Evolutionary conservation across 768 basidiomycete genomes (phyloP).

Genomic region (Hirschioporus abietinus): DNA sequence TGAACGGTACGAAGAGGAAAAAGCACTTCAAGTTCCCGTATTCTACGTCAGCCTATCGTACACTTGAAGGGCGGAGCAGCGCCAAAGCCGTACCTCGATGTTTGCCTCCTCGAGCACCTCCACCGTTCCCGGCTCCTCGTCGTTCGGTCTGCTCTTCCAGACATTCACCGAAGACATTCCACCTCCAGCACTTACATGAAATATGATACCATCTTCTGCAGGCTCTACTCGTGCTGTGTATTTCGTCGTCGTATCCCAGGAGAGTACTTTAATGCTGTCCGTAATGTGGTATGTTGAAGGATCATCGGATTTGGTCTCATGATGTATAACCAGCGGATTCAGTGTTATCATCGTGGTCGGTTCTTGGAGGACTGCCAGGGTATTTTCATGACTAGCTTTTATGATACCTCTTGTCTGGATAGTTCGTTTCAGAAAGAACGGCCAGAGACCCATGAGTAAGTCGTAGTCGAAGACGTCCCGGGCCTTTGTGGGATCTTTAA

Average conservation of each 20-base stretch:
- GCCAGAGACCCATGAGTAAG: constrained; percentile 17
- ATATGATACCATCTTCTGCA: constrained; percentile 7
- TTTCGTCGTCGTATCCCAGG: constrained; percentile 1
- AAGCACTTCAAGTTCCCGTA: constrained; percentile 20
- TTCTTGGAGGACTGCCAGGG: constrained; percentile 5
- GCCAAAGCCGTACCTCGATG: constrained; percentile 23
- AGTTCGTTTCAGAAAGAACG: constrained; percentile 26
- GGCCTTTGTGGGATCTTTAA: neutral
- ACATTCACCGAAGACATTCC: neutral
- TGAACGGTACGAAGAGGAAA: constrained; percentile 31
- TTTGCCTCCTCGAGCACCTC: constrained; percentile 23
- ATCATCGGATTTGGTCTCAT: constrained; percentile 4
- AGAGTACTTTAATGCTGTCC: constrained; percentile 7
- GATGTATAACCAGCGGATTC: constrained; percentile 9
- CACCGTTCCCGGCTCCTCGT: constrained; percentile 10
- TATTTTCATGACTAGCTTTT: neutral
- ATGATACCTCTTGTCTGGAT: constrained; percentile 22
- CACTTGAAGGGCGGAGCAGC: neutral
- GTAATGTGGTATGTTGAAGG: constrained; percentile 7
- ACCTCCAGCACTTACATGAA: constrained; percentile 5
- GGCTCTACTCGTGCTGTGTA: constrained; percentile 7
- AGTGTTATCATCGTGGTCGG: constrained; percentile 5
- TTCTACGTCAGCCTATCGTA: neutral
- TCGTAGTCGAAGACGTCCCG: neutral
- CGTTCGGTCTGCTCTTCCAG: constrained; percentile 2